Evolutionary conservation across 148 eudicot species (phyloP), one percentile per base, ranked within the genome.

Genomic region (Rhododendron ovatum): DNA sequence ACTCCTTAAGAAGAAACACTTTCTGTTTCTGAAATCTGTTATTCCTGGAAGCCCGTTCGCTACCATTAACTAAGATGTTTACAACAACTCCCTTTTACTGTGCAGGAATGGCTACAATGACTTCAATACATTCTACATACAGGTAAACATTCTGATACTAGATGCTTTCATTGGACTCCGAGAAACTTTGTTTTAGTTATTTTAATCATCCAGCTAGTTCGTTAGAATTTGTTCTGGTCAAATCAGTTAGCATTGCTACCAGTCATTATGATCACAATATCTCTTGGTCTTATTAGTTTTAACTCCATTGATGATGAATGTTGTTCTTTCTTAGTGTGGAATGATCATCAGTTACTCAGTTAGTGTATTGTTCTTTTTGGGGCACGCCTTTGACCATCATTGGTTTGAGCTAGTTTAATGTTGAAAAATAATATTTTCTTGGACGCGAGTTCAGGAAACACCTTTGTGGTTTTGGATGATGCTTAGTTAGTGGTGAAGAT

Each of bases 101-200:
- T 91, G 93, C 95, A 94, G 99, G 95, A 98, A 95, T 91, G 99
- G 99, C 57, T 95, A 97, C 93, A 97, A 95, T 87, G 99, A 97
- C 89, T 97, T 97, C 91, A 97, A 97, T 84, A 97, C 99, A 84
- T 97, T 97, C 91, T 97, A 97, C 90, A 93, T 97, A 95, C 99
- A 97, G 92, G 99, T 97, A 94, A 94, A 98, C 81, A 51, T 84
- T 50, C 47, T 84, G 67, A 78, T 43, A 55, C 37, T 82, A 51
- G 84, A 50, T 82, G 53, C 65, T 75, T 50, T 84, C 47, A 35
- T 24, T 22, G 4, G 39, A n/a, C 5, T 47, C 22, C 20, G 12
- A 17, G 39, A 30, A 50, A 18, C 83, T 73, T 73, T 73, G 77
- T 33, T 53, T 12, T 63, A 33, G 28, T 81, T 81, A 17, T 17